Percentiles rank a stretch among this genome's conserved stretches.
phyloP scores from a whole-genome alignment of 179 eudicot species.

The Amaranthus tricolor region DNA sequence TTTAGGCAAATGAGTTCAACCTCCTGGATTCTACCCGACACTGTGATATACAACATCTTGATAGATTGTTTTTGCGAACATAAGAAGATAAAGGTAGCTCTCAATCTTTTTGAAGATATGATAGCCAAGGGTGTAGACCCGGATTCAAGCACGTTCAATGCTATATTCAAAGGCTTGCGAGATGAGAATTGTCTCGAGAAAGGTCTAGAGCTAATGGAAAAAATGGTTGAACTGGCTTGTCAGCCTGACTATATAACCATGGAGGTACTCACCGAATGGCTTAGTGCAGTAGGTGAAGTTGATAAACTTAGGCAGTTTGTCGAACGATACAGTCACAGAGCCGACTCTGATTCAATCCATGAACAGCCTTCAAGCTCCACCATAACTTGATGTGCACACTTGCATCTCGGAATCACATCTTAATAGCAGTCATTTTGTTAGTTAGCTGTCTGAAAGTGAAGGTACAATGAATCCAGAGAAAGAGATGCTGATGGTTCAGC shows the following conservation, averaged over 20 bases:
- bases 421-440: too few species aligned
- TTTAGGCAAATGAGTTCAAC: slow-evolving; percentile 48
- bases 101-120: slow-evolving; percentile 70
- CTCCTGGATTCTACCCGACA: slow-evolving; percentile 51
- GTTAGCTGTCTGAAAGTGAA: too few species aligned
- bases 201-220: slow-evolving; percentile 72
- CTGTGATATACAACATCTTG: slow-evolving; percentile 69
- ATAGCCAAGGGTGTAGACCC: slow-evolving; percentile 52
- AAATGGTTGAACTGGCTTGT: slow-evolving; percentile 63
- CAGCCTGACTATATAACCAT: slow-evolving; percentile 74
- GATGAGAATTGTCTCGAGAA: slow-evolving; percentile 51
- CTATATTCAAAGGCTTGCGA: slow-evolving; percentile 61
- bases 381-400: not conserved
- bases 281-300: slow-evolving; percentile 57
- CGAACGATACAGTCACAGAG: slow-evolving; percentile 33
- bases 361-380: slow-evolving; percentile 14
- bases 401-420: too few species aligned
- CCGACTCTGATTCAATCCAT: slow-evolving; percentile 27
- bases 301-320: slow-evolving; percentile 58
- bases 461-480: too few species aligned
- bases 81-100: slow-evolving; percentile 45
- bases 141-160: slow-evolving; percentile 63
- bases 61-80: slow-evolving; percentile 60
- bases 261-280: slow-evolving; percentile 79
- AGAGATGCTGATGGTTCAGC: too few species aligned